phyloP scores from a whole-genome alignment of 2,329 filamentous ascomycete species.

The Botrytis galanthina region DNA sequence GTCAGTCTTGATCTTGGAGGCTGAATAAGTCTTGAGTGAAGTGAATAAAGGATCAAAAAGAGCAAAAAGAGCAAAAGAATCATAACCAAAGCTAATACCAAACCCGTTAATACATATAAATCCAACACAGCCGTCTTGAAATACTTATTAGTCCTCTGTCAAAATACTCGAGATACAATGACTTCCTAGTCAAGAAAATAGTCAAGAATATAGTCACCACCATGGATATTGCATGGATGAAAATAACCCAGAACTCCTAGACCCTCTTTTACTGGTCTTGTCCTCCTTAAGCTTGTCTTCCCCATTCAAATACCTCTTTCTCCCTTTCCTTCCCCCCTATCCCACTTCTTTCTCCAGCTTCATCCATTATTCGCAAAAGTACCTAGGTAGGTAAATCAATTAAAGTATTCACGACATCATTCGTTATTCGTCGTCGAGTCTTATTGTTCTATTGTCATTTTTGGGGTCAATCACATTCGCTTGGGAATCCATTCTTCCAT shows the following conservation, averaged over 20 bases:
- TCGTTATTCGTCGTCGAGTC: slow-evolving; percentile 1
- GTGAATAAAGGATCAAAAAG: neutral
- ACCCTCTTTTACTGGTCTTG: neutral
- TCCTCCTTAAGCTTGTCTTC: neutral
- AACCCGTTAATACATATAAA: neutral
- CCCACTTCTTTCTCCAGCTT: neutral
- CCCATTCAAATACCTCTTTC: neutral
- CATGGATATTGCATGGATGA: neutral
- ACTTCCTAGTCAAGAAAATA: too few species aligned
- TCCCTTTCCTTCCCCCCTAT: neutral
- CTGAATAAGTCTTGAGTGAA: neutral
- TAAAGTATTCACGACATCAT: neutral
- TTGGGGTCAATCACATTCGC: neutral
- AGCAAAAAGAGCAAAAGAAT: too few species aligned
- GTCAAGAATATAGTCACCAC: neutral
- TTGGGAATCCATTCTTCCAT: neutral
- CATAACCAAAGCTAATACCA: neutral
- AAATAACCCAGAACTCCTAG: neutral
- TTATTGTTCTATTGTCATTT: neutral
- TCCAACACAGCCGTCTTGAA: neutral
- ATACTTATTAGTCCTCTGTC: neutral
- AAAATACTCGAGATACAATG: neutral
- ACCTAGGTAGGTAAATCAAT: neutral
- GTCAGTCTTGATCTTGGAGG: too few species aligned
- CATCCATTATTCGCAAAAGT: neutral